A percentile compares a stretch with the other conserved stretches of the same genome.
These are phyloP conservation scores for Daldinia decipiens DNA, from an alignment of 495 filamentous ascomycete genomes.

Conservation along the genomic window DNA sequence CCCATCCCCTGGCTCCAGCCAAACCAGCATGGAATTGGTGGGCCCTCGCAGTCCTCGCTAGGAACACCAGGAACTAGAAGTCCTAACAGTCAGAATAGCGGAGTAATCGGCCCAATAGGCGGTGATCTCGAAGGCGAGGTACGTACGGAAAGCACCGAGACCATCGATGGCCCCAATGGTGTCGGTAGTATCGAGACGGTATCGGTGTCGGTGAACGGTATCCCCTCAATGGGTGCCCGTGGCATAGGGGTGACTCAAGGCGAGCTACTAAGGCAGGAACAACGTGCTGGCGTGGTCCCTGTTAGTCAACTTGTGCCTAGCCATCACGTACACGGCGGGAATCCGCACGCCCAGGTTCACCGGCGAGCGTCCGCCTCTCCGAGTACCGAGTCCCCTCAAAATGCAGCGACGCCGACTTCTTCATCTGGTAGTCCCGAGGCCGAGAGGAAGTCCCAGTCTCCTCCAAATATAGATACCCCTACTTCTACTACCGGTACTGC, in stretches of 20 bases:
- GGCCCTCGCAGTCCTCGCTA: conserved; percentile 19
- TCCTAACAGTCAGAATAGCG: conserved; percentile 45
- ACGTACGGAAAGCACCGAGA: conserved; percentile 72
- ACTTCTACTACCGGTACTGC: conserved; percentile 24
- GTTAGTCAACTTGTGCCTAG: conserved; percentile 57
- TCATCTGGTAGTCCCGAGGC: conserved; percentile 24
- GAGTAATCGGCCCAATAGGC: conserved; percentile 41
- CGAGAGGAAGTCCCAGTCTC: conserved; percentile 40
- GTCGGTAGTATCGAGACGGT: conserved; percentile 77
- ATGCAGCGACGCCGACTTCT: conserved; percentile 18
- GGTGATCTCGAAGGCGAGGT: conserved; percentile 61
- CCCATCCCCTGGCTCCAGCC: conserved; percentile 86
- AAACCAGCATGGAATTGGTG: conserved; percentile 38
- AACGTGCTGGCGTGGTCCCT: conserved; percentile 74
- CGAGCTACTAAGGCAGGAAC: conserved; percentile 80
- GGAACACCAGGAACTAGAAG: conserved; percentile 34
- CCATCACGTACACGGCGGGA: conserved; percentile 44
- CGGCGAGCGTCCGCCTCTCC: conserved; percentile 37
- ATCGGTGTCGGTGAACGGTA: conserved; percentile 72
- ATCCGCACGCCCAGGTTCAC: conserved; percentile 47
- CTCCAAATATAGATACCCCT: conserved; percentile 30
- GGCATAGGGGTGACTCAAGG: conserved; percentile 72
- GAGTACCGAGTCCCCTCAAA: conserved; percentile 35
- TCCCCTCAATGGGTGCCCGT: conserved; percentile 55
- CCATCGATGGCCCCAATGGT: conserved; percentile 76